Base-by-base conservation (phyloP, 2,329 filamentous ascomycete species). In the Cladosporium sp. region DNA sequence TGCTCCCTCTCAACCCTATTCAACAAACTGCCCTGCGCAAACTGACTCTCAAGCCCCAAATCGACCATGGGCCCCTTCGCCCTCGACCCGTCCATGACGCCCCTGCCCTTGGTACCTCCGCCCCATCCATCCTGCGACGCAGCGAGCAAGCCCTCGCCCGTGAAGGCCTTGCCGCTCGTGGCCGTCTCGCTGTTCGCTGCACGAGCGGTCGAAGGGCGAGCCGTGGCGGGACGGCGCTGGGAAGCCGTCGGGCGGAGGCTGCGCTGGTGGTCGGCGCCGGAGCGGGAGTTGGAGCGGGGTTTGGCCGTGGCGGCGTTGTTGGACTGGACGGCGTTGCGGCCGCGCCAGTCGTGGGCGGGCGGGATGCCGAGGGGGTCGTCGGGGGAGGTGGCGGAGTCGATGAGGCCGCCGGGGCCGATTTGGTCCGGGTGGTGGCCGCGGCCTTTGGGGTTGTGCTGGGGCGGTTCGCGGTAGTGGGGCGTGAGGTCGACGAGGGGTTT, bases 401-500 rank as follows among this genome's bases (percentile, higher is more conserved):
- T 70, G 5, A 77, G 64, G 2, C 70, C 71, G 3, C 73, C 74
- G 1, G 68, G 56, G 13, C 61, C 59, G 7, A 66, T 52, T 2
- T 63, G 60, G 8, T 70, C 68, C 1, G 64, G 65, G 19, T 56
- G 52, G 61, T 66, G 73, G 3, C 80, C 81, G 54, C 77, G 77
- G 13, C 77, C 74, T 45, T 79, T 77, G 43, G 73, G 74, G 49
- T 73, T 68, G 62, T 77, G 77, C 66, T 84, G 76, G 14, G 84
- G 84, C 6, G 83, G 77, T 56, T 86, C 83, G 46, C 78, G 75
- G 62, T 84, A 86, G 45, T 76, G 74, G 0, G 83, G 82, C 0
- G 82, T 83, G 38, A 89, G 75, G 61, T 87, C 86, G 31, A 90
- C 70, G 5, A 90, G 74, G 1, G 86, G 85, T 56, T 82, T 82